phyloP scores from a whole-genome alignment of 2,329 filamentous ascomycete species.

The Pyrenochaeta sp. region DNA sequence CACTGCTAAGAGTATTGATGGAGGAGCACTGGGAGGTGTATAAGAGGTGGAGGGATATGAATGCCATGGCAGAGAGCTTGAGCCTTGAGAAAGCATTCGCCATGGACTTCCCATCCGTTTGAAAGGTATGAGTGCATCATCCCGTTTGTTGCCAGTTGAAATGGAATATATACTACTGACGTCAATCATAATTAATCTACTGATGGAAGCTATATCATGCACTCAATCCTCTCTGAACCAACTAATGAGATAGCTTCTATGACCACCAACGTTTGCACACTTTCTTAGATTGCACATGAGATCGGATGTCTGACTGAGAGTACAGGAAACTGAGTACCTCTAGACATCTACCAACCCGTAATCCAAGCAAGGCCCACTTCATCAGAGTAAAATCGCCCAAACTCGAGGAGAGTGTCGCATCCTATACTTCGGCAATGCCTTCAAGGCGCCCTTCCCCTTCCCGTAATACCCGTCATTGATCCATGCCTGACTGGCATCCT shows the following conservation, averaged over 20 bases:
- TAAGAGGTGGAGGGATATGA: too few species aligned
- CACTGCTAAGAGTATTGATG: too few species aligned
- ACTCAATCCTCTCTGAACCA: background rate
- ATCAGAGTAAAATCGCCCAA: background rate
- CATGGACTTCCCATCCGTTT: too few species aligned
- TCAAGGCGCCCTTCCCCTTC: constrained; percentile 13
- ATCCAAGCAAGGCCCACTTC: background rate
- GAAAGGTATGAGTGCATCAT: too few species aligned
- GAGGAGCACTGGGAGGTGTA: too few species aligned
- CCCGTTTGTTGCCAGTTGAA: too few species aligned
- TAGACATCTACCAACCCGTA: background rate
- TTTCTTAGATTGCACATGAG: background rate
- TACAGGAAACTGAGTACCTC: background rate
- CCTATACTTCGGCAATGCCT: background rate
- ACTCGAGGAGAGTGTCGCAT: background rate
- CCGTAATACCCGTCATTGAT: constrained; percentile 11
- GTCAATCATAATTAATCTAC: background rate
- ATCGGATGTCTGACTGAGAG: background rate
- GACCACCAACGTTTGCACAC: background rate
- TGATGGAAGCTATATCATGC: background rate
- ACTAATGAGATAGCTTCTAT: background rate
- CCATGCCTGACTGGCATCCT: constrained; percentile 28
- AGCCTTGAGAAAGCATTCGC: too few species aligned
- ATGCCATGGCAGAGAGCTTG: too few species aligned
- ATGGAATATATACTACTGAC: too few species aligned